Percentiles rank a stretch among this genome's conserved stretches.
phyloP scores from a whole-genome alignment of 768 basidiomycete genomes.

The Calocybe gangraenosa region DNA sequence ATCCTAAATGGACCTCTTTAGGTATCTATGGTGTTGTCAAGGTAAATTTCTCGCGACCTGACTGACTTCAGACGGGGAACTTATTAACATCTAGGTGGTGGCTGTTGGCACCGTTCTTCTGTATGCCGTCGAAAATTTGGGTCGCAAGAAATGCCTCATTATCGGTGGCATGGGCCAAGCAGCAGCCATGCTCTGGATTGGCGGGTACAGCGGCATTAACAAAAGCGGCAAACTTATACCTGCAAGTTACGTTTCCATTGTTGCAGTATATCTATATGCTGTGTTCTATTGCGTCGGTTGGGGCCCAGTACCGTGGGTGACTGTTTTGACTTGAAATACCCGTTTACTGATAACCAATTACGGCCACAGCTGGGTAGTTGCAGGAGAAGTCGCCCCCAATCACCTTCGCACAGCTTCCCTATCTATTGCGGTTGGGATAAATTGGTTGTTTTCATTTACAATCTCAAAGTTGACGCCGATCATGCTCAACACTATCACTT shows the following conservation, averaged over 20 bases:
- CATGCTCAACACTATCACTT: constrained; percentile 28
- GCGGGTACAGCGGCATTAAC: constrained; percentile 34
- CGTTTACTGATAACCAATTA: constrained; percentile 7
- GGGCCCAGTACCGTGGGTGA: constrained; percentile 32
- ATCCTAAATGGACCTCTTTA: constrained; percentile 6
- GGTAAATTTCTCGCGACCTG: constrained; percentile 18
- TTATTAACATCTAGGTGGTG: constrained; percentile 32
- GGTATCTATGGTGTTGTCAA: constrained; percentile 33
- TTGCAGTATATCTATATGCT: constrained; percentile 44
- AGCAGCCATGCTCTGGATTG: constrained; percentile 45
- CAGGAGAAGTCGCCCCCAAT: constrained; percentile 40
- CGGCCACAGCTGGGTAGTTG: constrained; percentile 37
- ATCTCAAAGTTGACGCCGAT: constrained; percentile 40
- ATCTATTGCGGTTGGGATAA: constrained; percentile 33
- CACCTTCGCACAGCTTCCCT: constrained; percentile 36
- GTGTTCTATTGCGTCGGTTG: constrained; percentile 42
- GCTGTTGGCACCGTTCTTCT: constrained; percentile 34
- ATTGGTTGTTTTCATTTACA: constrained; percentile 44
- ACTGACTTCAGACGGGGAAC: neutral
- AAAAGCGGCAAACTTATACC: constrained; percentile 25
- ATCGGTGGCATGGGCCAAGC: constrained; percentile 47
- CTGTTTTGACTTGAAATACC: neutral
- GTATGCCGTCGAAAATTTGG: constrained; percentile 45
- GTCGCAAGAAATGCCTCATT: constrained; percentile 46
- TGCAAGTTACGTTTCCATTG: constrained; percentile 39